A percentile compares a stretch with the other conserved stretches of the same genome.
These are phyloP conservation scores for Beauveria caledonica DNA, from an alignment of 2,329 filamentous ascomycete genomes.

Conservation along the genomic window DNA sequence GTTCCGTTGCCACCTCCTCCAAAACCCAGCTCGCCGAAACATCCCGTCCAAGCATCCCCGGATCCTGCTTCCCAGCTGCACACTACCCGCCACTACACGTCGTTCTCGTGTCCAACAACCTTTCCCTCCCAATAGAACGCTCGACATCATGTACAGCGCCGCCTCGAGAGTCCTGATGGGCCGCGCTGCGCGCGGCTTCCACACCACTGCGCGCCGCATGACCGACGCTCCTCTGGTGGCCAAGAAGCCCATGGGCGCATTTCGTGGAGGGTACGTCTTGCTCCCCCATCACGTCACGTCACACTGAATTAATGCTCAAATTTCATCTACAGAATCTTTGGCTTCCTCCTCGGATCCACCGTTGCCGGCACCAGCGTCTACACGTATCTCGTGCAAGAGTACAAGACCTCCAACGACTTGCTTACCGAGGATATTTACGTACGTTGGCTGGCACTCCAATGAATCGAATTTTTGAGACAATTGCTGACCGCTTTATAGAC, in stretches of 20 bases:
- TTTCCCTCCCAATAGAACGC: constrained; percentile 28
- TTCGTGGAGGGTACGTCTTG: constrained; percentile 49
- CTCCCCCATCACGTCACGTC: too few relatives aligned
- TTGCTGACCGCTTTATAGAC: constrained; percentile 42
- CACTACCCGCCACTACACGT: neutral
- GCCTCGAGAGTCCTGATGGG: constrained; percentile 37
- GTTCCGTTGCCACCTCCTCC: constrained; percentile 3
- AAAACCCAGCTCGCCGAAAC: neutral
- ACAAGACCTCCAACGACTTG: constrained; percentile 87
- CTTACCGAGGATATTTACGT: constrained; percentile 95
- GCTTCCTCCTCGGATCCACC: constrained; percentile 80
- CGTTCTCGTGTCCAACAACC: neutral
- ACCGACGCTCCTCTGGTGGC: constrained; percentile 41
- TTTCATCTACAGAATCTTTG: constrained; percentile 59
- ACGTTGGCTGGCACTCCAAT: constrained; percentile 34
- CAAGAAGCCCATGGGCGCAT: constrained; percentile 51
- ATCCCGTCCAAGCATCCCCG: neutral
- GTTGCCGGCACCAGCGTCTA: constrained; percentile 76
- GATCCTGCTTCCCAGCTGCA: neutral
- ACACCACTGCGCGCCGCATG: constrained; percentile 41
- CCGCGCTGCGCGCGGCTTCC: constrained; percentile 37
- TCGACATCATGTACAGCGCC: constrained; percentile 4
- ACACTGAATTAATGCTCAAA: neutral
- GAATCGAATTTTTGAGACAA: neutral
- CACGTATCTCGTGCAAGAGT: constrained; percentile 88